phyloP scores from a whole-genome alignment of 441 rosid species.

The Rhodomyrtus psidioides region DNA sequence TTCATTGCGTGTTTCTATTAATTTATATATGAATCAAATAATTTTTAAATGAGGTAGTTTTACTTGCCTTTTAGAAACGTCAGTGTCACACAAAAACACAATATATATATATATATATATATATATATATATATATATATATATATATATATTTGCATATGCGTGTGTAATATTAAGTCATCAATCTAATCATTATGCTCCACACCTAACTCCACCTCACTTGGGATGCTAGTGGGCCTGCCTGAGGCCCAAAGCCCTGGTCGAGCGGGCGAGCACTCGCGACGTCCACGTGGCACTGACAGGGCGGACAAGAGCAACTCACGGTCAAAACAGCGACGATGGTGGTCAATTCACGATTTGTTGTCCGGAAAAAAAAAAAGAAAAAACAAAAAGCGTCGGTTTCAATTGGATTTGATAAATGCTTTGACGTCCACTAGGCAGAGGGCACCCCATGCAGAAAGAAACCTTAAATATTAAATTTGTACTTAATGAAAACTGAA shows the following conservation, averaged over 20 bases:
- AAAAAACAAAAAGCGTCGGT: neutral
- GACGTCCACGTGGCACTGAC: neutral
- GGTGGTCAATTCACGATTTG: neutral
- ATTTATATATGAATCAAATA: accelerated
- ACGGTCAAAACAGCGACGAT: neutral
- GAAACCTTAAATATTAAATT: neutral
- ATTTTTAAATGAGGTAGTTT: neutral
- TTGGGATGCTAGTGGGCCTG: neutral
- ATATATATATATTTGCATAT: too few species aligned
- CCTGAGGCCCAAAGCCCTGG: neutral
- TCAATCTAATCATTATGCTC: neutral
- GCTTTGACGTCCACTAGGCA: slow-evolving; percentile 51
- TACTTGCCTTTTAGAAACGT: neutral
- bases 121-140: too few species aligned
- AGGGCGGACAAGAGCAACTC: neutral
- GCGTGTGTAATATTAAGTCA: neutral
- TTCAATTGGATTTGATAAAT: slow-evolving; percentile 40
- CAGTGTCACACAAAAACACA: neutral
- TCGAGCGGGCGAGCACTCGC: neutral
- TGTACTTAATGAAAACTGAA: neutral
- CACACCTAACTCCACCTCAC: neutral
- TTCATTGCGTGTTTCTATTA: neutral
- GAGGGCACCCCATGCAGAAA: neutral
- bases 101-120: too few species aligned
- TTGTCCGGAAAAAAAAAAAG: too few species aligned